These are phyloP conservation scores for Mortierella sp. DNA, from an alignment of 371 early-diverging fungal species.

Conservation along the genomic window DNA sequence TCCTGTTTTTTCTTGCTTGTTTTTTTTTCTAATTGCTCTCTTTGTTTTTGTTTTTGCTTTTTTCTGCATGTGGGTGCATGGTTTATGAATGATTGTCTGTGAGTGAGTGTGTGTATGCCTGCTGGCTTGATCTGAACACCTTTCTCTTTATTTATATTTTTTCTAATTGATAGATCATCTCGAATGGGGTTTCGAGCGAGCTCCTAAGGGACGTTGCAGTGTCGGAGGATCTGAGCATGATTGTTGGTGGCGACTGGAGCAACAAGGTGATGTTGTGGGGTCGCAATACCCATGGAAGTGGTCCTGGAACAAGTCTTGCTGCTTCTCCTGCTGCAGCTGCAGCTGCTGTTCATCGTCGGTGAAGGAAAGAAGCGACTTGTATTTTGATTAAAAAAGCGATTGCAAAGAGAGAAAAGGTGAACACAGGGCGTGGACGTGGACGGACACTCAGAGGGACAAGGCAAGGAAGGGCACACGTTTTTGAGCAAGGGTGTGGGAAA, in stretches of 20 bases:
- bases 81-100: neutral
- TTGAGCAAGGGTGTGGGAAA: conserved; percentile 15
- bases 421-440: too few species aligned
- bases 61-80: neutral
- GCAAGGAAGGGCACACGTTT: conserved; percentile 3
- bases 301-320: conserved; percentile 1
- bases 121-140: neutral
- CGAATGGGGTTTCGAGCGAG: conserved; percentile 32
- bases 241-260: conserved; percentile 51
- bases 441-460: neutral
- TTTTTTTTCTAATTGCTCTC: neutral
- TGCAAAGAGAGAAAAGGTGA: neutral
- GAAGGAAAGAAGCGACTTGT: neutral
- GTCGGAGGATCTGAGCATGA: conserved; percentile 48
- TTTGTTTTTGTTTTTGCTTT: neutral
- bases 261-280: conserved; percentile 53
- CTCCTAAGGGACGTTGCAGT: conserved; percentile 42
- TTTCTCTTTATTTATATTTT: neutral
- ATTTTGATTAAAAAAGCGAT: neutral
- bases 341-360: neutral
- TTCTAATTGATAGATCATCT: conserved; percentile 21
- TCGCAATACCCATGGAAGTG: neutral
- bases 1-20: neutral
- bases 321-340: neutral
- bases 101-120: too few species aligned